Percentiles rank a stretch among this genome's conserved stretches.
Evolutionary conservation across 2,329 filamentous ascomycete species (phyloP).

Genomic region (Ceratocystis destructans): DNA sequence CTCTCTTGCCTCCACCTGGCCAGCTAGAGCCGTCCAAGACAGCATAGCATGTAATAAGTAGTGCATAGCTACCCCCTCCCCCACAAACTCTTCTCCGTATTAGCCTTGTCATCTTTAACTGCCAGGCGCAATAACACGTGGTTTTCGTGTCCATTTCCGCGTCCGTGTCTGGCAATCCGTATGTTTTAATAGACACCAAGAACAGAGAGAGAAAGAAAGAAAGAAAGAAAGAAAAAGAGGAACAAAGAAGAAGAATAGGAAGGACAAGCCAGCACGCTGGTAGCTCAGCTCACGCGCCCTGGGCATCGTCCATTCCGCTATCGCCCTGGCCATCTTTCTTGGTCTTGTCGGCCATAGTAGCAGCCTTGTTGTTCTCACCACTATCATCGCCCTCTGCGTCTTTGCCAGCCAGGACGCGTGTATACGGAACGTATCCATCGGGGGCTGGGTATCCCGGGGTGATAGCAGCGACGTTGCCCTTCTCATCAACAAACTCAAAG

Average conservation of each 20-base stretch:
- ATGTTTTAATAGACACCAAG: too few species aligned
- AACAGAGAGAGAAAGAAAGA: background rate
- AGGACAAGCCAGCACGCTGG: too few species aligned
- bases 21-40: background rate
- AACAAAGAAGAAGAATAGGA: background rate
- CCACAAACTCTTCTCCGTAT: background rate
- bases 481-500: conserved; percentile 93
- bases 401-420: conserved; percentile 50
- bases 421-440: conserved; percentile 46
- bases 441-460: conserved; percentile 55
- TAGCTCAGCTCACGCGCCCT: background rate
- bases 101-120: too few species aligned
- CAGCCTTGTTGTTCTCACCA: background rate
- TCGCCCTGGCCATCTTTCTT: conserved; percentile 28
- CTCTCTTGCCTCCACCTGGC: background rate
- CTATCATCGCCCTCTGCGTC: conserved; percentile 33
- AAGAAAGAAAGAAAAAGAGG: conserved; percentile 1
- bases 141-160: too few species aligned
- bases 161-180: too few species aligned
- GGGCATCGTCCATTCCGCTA: conserved; percentile 27
- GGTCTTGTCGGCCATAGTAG: background rate
- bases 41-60: too few species aligned
- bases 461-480: conserved; percentile 70
- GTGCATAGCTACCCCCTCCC: background rate
- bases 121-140: too few species aligned